A percentile compares a stretch with the other conserved stretches of the same genome.
Conservation (phyloP, 2,329 filamentous ascomycete species). For the Colletotrichum incanum region DNA sequence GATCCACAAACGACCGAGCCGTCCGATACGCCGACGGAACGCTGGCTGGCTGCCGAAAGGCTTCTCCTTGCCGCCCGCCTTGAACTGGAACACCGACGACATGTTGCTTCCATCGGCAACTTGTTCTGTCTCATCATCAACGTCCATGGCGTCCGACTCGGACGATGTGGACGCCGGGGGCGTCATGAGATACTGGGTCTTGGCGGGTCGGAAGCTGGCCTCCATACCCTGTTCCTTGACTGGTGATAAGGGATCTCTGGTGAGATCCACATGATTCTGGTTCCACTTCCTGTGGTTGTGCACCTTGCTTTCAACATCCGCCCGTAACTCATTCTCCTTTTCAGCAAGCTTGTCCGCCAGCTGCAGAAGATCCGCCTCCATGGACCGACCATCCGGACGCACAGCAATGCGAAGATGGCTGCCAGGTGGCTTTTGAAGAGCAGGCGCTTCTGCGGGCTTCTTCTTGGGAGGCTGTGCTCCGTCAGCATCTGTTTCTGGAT, state of each 20-base stretch:
- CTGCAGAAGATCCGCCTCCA: slow-evolving; percentile 84
- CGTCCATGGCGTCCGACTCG: slow-evolving; percentile 66
- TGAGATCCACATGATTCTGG: slow-evolving; percentile 89
- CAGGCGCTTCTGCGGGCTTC: slow-evolving; percentile 74
- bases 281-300: slow-evolving; percentile 95
- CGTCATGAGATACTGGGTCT: slow-evolving; percentile 79
- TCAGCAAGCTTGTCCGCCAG: slow-evolving; percentile 85
- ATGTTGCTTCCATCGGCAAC: slow-evolving; percentile 50
- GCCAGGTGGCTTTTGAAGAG: slow-evolving; percentile 73
- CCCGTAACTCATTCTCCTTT: slow-evolving; percentile 84
- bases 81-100: slow-evolving; percentile 64
- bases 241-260: slow-evolving; percentile 86
- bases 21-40: slow-evolving; percentile 87
- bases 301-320: slow-evolving; percentile 89
- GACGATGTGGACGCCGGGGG: slow-evolving; percentile 72
- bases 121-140: slow-evolving; percentile 62
- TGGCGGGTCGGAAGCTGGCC: slow-evolving; percentile 78
- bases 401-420: slow-evolving; percentile 79
- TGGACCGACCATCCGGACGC: slow-evolving; percentile 77
- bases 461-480: slow-evolving; percentile 76
- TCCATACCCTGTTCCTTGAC: slow-evolving; percentile 76
- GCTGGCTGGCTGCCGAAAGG: slow-evolving; percentile 68
- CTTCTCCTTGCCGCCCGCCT: slow-evolving; percentile 58
- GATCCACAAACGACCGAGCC: slow-evolving; percentile 88
- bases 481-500: slow-evolving; percentile 54